phyloP scores from a whole-genome alignment of 805 yeast species.

The Kuraishia capsulata region DNA sequence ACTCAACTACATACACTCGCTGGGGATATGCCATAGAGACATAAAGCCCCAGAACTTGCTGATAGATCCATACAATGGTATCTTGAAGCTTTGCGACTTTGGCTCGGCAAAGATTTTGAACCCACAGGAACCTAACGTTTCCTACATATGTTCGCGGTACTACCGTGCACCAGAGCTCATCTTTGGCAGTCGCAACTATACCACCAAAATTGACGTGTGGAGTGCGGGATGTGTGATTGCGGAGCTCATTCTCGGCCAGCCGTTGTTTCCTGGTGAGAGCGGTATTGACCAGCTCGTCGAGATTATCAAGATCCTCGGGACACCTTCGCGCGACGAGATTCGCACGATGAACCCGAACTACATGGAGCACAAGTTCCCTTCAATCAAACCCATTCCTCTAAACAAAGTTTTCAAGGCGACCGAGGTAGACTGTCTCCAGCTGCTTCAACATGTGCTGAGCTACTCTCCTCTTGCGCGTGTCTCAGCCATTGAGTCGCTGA shows the following conservation, averaged over 20 bases:
- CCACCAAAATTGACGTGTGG: slow-evolving; percentile 96
- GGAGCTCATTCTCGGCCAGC: slow-evolving; percentile 89
- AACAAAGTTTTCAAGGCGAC: slow-evolving; percentile 54
- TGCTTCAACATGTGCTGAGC: slow-evolving; percentile 48
- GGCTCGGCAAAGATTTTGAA: slow-evolving; percentile 90
- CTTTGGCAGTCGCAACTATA: slow-evolving; percentile 93
- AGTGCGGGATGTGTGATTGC: slow-evolving; percentile 98
- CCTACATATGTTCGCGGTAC: slow-evolving; percentile 93
- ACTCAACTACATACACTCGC: slow-evolving; percentile 65
- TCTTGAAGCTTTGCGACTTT: slow-evolving; percentile 89
- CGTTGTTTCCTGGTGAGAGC: slow-evolving; percentile 94
- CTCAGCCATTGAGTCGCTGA: slow-evolving; percentile 44
- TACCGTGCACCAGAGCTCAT: slow-evolving; percentile 97
- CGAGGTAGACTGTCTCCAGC: slow-evolving; percentile 42
- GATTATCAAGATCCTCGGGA: slow-evolving; percentile 90
- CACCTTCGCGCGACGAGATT: slow-evolving; percentile 89
- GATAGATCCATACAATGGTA: slow-evolving; percentile 78
- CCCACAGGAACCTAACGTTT: slow-evolving; percentile 88
- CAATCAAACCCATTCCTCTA: slow-evolving; percentile 68
- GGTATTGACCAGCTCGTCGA: slow-evolving; percentile 97
- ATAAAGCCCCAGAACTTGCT: slow-evolving; percentile 85
- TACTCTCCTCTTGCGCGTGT: slow-evolving; percentile 64
- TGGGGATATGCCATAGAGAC: slow-evolving; percentile 84
- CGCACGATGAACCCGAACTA: slow-evolving; percentile 93
- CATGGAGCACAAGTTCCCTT: slow-evolving; percentile 94